These are phyloP conservation scores for Pelargonium nanum DNA, from an alignment of 345 rosid species.

Conservation along the genomic window DNA sequence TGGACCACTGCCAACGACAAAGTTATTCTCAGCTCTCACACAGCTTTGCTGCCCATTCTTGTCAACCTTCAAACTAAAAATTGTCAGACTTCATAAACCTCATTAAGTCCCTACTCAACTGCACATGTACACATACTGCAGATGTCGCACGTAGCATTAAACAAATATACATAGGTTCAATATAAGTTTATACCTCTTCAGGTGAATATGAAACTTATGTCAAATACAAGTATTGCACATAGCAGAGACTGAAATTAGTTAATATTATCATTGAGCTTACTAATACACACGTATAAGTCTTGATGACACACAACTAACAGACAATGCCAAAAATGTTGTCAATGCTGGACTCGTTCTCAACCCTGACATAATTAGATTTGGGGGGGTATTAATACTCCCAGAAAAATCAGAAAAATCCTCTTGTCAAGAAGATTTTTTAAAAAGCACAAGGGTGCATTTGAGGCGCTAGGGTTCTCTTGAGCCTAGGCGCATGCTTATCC, in stretches of 20 bases:
- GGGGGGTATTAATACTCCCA: too few relatives aligned
- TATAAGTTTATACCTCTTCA: not conserved
- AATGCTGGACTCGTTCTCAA: too few relatives aligned
- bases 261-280: too few relatives aligned
- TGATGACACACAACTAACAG: too few relatives aligned
- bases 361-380: too few relatives aligned
- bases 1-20: conserved; percentile 12
- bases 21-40: conserved; percentile 3
- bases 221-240: not conserved
- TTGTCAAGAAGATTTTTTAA: too few relatives aligned
- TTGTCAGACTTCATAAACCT: conserved; percentile 14
- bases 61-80: conserved; percentile 22
- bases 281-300: too few relatives aligned
- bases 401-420: too few relatives aligned
- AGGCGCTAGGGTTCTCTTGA: too few relatives aligned
- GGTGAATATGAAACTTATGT: not conserved
- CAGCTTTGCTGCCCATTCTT: conserved; percentile 12
- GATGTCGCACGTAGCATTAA: not conserved
- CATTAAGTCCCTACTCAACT: conserved; percentile 6
- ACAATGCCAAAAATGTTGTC: too few relatives aligned
- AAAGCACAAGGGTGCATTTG: too few relatives aligned
- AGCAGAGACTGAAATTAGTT: not conserved
- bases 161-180: not conserved
- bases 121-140: not conserved
- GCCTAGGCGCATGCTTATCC: too few relatives aligned